A percentile compares a stretch with the other conserved stretches of the same genome.
Conservation (phyloP, 1,284 basidiomycete genomes). For the Neonothopanus nambi region DNA sequence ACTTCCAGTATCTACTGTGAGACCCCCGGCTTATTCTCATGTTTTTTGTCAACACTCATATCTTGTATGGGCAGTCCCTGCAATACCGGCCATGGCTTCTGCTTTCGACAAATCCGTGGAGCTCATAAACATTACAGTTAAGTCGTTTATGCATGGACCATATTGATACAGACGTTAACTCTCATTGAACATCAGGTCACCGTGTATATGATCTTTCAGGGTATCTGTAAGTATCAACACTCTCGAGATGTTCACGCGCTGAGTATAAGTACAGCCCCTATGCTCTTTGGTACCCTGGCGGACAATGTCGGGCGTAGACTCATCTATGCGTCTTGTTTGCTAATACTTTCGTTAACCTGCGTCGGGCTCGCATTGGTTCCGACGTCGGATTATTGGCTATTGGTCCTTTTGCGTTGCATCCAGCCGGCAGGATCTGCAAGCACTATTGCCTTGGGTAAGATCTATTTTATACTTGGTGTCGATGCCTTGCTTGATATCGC, state of each 20-base stretch:
- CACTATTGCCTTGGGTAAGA: slow-evolving; percentile 10
- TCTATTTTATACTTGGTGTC: too few species aligned
- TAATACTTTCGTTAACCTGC: slow-evolving; percentile 4
- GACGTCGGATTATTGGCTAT: slow-evolving; percentile 6
- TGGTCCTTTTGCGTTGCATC: slow-evolving; percentile 7
- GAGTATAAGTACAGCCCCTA: background rate
- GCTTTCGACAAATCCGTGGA: slow-evolving; percentile 67
- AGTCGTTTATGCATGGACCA: background rate
- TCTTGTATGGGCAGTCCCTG: slow-evolving; percentile 5
- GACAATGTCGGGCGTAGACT: slow-evolving; percentile 7
- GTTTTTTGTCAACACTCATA: too few species aligned
- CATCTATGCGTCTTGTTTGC: slow-evolving; percentile 2
- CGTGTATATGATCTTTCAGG: slow-evolving; percentile 11
- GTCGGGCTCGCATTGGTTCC: slow-evolving; percentile 9
- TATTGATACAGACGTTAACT: background rate
- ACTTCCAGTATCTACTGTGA: slow-evolving; percentile 8
- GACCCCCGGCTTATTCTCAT: background rate
- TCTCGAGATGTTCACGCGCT: background rate
- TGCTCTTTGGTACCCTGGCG: slow-evolving; percentile 9
- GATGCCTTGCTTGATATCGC: too few species aligned
- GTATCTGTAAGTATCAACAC: slow-evolving; percentile 5
- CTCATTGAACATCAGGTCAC: slow-evolving; percentile 1
- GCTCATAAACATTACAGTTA: slow-evolving; percentile 70
- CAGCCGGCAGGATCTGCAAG: slow-evolving; percentile 7
- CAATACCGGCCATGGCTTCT: slow-evolving; percentile 60